Percentiles rank a stretch among this genome's conserved stretches.
These are phyloP conservation scores for Sutorius eximius DNA, from an alignment of 1,284 basidiomycete genomes.

Conservation along the genomic window DNA sequence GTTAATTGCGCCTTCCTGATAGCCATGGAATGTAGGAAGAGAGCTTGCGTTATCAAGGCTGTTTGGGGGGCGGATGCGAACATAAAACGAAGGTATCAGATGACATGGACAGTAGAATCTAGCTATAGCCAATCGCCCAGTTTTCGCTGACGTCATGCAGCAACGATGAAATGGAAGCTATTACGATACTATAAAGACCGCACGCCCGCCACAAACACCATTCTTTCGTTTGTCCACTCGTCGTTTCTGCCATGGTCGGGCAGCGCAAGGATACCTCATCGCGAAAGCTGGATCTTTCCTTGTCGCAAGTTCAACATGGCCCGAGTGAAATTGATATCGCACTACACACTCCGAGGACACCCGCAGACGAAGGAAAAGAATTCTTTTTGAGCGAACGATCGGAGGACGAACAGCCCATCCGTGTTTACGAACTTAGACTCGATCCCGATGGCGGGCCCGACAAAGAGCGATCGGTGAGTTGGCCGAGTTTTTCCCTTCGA, in stretches of 20 bases:
- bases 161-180: conserved; percentile 15
- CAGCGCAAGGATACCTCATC: neutral
- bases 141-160: conserved; percentile 23
- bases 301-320: conserved; percentile 13
- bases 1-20: no score
- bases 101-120: no score
- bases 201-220: conserved; percentile 2
- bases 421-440: conserved; percentile 82
- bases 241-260: conserved; percentile 9
- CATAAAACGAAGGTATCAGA: no score
- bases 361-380: conserved; percentile 86
- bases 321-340: neutral
- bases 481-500: neutral
- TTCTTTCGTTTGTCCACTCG: neutral
- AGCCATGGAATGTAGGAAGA: no score
- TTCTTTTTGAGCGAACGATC: conserved; percentile 71
- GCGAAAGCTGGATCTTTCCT: conserved; percentile 12
- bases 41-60: no score
- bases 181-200: conserved; percentile 14
- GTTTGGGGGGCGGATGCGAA: no score
- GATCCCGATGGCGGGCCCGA: conserved; percentile 89
- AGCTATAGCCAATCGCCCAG: no score
- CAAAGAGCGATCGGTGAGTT: conserved; percentile 77
- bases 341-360: conserved; percentile 70
- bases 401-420: conserved; percentile 63